Conservation (phyloP, 139 green algal species). For the Coelastrella sp. region DNA sequence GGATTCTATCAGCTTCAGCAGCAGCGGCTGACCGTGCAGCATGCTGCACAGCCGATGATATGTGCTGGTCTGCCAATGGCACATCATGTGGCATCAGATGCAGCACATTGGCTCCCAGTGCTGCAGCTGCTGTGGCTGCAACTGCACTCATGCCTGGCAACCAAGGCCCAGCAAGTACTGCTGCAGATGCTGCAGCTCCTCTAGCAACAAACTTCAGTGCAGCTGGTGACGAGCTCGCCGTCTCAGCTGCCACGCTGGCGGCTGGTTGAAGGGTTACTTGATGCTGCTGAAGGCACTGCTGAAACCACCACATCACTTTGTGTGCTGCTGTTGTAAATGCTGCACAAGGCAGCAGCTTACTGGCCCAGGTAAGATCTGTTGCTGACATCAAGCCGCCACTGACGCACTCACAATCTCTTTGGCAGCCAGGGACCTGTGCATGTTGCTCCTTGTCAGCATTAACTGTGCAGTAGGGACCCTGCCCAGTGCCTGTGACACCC, state of each 20-base stretch:
- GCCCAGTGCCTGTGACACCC: not conserved
- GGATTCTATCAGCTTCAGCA: not conserved
- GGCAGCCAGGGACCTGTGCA: not conserved
- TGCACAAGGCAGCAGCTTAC: not conserved
- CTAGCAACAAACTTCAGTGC: not conserved
- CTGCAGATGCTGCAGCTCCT: not conserved
- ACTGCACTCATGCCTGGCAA: not conserved
- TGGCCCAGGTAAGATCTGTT: not conserved
- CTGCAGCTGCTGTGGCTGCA: slow-evolving; percentile 24
- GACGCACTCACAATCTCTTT: not conserved
- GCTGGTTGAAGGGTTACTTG: not conserved
- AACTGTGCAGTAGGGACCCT: not conserved
- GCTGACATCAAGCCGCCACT: not conserved
- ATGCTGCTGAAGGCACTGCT: not conserved
- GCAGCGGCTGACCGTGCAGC: not conserved
- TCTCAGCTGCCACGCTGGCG: not conserved
- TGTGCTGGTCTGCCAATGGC: not conserved
- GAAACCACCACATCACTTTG: slow-evolving; percentile 37
- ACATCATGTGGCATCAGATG: not conserved
- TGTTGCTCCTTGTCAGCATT: not conserved
- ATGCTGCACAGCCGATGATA: not conserved
- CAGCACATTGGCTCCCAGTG: not conserved
- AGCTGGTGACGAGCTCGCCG: not conserved
- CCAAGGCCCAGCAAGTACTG: not conserved
- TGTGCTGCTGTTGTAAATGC: slow-evolving; percentile 17